These are phyloP conservation scores for Fusarium falciforme DNA, from an alignment of 2,329 filamentous ascomycete genomes.

Conservation along the genomic window DNA sequence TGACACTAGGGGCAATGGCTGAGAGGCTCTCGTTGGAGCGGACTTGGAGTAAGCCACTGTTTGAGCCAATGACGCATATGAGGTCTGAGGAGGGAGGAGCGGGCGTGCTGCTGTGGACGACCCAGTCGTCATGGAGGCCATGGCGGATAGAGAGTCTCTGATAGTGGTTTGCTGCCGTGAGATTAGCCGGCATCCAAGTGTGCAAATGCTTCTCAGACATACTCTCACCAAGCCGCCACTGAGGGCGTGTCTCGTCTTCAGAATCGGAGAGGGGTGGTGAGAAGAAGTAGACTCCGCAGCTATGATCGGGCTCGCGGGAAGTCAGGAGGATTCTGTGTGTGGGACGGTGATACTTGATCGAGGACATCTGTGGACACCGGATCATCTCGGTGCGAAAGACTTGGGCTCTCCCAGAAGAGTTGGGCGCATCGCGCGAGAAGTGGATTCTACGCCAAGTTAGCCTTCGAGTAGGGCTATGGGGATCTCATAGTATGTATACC, in stretches of 20 bases:
- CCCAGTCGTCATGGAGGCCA: conserved; percentile 43
- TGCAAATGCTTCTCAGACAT: conserved; percentile 13
- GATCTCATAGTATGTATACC: conserved; percentile 41
- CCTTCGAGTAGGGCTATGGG: neutral
- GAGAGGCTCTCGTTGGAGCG: conserved; percentile 45
- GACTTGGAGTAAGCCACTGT: conserved; percentile 57
- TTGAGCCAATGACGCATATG: conserved; percentile 62
- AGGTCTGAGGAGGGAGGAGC: conserved; percentile 54
- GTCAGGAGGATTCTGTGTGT: conserved; percentile 57
- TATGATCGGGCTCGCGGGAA: conserved; percentile 49
- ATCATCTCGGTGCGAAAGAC: conserved; percentile 50
- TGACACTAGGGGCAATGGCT: conserved; percentile 48
- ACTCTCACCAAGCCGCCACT: conserved; percentile 55
- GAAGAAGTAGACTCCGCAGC: conserved; percentile 52
- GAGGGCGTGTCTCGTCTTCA: conserved; percentile 43
- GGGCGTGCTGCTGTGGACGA: conserved; percentile 55
- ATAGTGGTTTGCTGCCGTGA: conserved; percentile 45
- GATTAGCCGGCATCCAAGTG: neutral
- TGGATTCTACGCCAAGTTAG: conserved; percentile 25
- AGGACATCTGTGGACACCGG: conserved; percentile 55
- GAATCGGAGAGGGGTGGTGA: conserved; percentile 47
- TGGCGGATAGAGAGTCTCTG: conserved; percentile 47
- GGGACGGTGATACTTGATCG: conserved; percentile 59
- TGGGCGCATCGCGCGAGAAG: conserved; percentile 35
- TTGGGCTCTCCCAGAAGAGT: conserved; percentile 28